Evolutionary conservation across 2,329 filamentous ascomycete species (phyloP).

Genomic region (Cladosporium sp.): DNA sequence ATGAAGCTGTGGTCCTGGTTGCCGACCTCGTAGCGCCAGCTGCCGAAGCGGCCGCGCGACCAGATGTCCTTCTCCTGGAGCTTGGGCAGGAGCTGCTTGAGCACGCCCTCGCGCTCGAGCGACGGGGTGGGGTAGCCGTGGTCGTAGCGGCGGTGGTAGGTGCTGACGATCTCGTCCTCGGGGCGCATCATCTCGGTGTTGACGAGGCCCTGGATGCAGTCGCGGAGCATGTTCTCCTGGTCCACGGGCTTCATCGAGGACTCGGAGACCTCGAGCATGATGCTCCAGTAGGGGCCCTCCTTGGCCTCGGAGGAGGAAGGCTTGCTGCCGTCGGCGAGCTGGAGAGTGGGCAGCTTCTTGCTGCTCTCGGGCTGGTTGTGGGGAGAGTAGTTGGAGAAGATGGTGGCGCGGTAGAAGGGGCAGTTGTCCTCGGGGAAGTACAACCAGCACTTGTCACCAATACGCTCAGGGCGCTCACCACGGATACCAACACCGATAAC

Average conservation of each 20-base stretch:
- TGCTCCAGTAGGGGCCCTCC: slow-evolving; percentile 97
- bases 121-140: slow-evolving; percentile 96
- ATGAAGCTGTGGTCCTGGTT: slow-evolving; percentile 99
- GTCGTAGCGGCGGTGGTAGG: slow-evolving; percentile 96
- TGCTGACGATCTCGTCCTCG: slow-evolving; percentile 92
- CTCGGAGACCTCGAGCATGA: slow-evolving; percentile 98
- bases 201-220: slow-evolving; percentile 93
- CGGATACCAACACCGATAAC: slow-evolving; percentile 95
- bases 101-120: slow-evolving; percentile 90
- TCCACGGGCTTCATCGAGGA: slow-evolving; percentile 94
- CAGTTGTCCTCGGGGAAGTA: slow-evolving; percentile 99
- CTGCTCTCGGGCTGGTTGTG: slow-evolving; percentile 89
- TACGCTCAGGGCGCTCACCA: slow-evolving; percentile 86
- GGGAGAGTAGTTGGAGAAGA: slow-evolving; percentile 99
- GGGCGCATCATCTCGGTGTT: slow-evolving; percentile 96
- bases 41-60: slow-evolving; percentile 94
- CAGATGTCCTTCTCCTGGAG: slow-evolving; percentile 89
- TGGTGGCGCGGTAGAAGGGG: slow-evolving; percentile 98
- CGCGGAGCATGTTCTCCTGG: slow-evolving; percentile 76
- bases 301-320: slow-evolving; percentile 70
- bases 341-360: slow-evolving; percentile 81
- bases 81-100: slow-evolving; percentile 89
- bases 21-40: slow-evolving; percentile 95
- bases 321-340: slow-evolving; percentile 83
- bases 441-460: slow-evolving; percentile 99